phyloP scores from a whole-genome alignment of 2,329 filamentous ascomycete genomes.

The Alternaria sp. region DNA sequence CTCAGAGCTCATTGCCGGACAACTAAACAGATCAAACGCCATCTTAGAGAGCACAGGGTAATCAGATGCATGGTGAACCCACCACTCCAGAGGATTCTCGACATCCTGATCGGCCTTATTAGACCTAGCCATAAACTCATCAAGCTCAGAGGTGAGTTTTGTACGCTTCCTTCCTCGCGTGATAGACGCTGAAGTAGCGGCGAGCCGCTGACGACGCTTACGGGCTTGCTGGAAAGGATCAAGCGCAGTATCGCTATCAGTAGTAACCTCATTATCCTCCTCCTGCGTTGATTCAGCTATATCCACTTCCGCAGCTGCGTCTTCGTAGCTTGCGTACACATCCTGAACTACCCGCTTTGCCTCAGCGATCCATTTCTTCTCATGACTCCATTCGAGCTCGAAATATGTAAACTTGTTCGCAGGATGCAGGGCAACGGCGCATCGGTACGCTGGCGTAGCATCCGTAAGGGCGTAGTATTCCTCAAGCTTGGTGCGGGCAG shows the following conservation, averaged over 20 bases:
- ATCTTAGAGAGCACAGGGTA: constrained; percentile 9
- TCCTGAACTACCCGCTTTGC: background rate
- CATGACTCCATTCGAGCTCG: background rate
- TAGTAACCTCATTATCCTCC: background rate
- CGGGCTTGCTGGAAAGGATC: background rate
- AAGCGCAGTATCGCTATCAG: background rate
- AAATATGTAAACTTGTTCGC: background rate
- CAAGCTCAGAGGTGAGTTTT: background rate
- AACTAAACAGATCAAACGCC: constrained; percentile 12
- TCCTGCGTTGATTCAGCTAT: background rate
- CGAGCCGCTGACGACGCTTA: background rate
- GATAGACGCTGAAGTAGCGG: background rate
- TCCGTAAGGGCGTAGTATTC: constrained; percentile 7
- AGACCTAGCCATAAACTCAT: background rate
- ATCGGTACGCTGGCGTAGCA: background rate
- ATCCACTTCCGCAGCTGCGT: background rate
- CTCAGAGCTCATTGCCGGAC: constrained; percentile 14
- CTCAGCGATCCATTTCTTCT: background rate
- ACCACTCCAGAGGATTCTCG: background rate
- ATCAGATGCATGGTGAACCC: background rate
- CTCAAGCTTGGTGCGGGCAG: constrained; percentile 5
- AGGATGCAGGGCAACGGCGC: background rate
- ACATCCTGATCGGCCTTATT: background rate
- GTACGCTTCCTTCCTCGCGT: background rate
- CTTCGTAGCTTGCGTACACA: background rate